Evolutionary conservation across 1,284 basidiomycete species (phyloP).

Genomic region (Anthracocystis walkeri): DNA sequence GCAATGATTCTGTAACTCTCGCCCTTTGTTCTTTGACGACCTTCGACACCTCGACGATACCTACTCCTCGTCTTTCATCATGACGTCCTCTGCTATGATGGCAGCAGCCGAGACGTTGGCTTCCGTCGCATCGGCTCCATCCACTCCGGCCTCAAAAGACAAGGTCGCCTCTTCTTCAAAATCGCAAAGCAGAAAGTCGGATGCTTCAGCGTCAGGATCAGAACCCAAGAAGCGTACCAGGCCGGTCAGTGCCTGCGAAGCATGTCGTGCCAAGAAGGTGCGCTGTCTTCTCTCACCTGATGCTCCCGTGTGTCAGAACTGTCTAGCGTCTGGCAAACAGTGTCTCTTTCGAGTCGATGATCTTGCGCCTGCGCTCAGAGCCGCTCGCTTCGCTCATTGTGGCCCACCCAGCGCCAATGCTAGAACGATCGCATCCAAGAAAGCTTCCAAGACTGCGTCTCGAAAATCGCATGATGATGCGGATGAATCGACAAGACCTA

Average conservation of each 20-base stretch:
- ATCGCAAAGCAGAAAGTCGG: conserved; percentile 14
- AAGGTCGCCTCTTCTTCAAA: conserved; percentile 10
- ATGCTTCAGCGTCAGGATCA: conserved; percentile 15
- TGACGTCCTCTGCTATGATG: conserved; percentile 52
- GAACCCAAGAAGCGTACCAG: conserved; percentile 62
- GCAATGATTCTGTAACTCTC: conserved; percentile 11
- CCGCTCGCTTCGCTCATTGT: conserved; percentile 56
- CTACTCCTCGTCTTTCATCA: conserved; percentile 4
- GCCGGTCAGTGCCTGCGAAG: conserved; percentile 63
- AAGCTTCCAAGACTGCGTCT: conserved; percentile 25
- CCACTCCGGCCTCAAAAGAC: conserved; percentile 24
- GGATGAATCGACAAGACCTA: conserved; percentile 12
- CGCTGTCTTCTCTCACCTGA: conserved; percentile 59
- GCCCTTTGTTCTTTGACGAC: background rate
- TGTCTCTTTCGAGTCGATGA: conserved; percentile 65
- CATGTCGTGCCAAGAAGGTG: conserved; percentile 63
- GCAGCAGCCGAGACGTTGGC: conserved; percentile 54
- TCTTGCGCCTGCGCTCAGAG: conserved; percentile 57
- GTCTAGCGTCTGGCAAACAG: conserved; percentile 56
- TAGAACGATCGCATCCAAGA: conserved; percentile 48
- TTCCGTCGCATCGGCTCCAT: conserved; percentile 50
- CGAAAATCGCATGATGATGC: conserved; percentile 30
- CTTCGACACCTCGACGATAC: background rate
- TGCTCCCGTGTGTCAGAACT: conserved; percentile 60
- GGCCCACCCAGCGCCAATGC: conserved; percentile 53